Evolutionary conservation across 768 basidiomycete species (phyloP).

Genomic region (Suillus alpinus): DNA sequence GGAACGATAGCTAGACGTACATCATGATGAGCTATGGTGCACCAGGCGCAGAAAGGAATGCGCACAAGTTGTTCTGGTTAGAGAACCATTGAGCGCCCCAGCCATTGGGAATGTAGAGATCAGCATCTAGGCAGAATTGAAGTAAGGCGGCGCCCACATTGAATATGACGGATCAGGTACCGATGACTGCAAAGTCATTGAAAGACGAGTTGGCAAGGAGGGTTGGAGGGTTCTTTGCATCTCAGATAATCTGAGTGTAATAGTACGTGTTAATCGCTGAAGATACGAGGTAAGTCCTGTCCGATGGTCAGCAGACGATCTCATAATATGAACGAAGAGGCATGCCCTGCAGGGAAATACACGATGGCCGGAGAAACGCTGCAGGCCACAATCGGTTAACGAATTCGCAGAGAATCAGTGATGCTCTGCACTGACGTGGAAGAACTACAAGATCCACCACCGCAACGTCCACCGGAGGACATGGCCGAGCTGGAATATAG

Average conservation of each 20-base stretch:
- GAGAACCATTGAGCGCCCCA: conserved; percentile 55
- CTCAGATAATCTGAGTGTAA: conserved; percentile 77
- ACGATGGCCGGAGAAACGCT: conserved; percentile 73
- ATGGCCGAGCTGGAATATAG: conserved; percentile 54
- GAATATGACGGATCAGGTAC: conserved; percentile 32
- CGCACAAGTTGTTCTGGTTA: conserved; percentile 71
- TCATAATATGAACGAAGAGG: conserved; percentile 1
- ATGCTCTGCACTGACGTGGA: conserved; percentile 41
- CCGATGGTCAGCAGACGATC: background rate
- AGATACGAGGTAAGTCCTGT: conserved; percentile 66
- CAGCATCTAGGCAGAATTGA: conserved; percentile 47
- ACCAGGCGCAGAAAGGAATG: background rate
- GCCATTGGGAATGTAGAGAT: conserved; percentile 67
- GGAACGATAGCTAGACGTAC: conserved; percentile 54
- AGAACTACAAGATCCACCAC: conserved; percentile 55
- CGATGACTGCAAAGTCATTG: conserved; percentile 72
- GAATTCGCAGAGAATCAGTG: background rate
- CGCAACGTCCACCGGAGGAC: conserved; percentile 61
- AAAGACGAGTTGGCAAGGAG: conserved; percentile 62
- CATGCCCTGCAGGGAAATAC: conserved; percentile 73
- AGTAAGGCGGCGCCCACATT: background rate
- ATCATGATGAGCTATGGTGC: background rate
- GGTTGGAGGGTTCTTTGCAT: conserved; percentile 65
- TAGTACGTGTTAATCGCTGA: conserved; percentile 69
- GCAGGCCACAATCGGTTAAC: background rate